Conservation (phyloP, 176 grass and related monocot genomes). For the Tuctoria greenei region DNA sequence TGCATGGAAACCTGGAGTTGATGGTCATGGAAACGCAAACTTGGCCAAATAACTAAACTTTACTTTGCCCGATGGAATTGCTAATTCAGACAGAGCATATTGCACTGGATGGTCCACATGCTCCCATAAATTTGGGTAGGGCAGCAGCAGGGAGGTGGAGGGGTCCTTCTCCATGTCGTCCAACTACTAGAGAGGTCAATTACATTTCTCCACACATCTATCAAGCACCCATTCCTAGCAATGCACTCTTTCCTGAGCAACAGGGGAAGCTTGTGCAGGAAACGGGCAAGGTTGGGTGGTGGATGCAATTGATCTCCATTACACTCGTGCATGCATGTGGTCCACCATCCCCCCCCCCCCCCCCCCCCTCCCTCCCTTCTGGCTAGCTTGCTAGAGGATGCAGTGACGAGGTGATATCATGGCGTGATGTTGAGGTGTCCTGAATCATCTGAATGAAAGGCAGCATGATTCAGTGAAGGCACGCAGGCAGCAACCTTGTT, state of each 20-base stretch:
- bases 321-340: slow-evolving; percentile 22
- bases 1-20: not conserved
- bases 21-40: too few relatives aligned
- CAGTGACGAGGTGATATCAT: slow-evolving; percentile 27
- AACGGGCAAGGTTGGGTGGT: slow-evolving; percentile 35
- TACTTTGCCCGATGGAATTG: slow-evolving; percentile 1
- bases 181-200: slow-evolving; percentile 25
- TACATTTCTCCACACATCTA: slow-evolving; percentile 32
- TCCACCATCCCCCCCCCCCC: not conserved
- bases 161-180: slow-evolving; percentile 16
- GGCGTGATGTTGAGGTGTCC: not conserved
- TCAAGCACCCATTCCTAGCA: slow-evolving; percentile 35
- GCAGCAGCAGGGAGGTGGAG: not conserved
- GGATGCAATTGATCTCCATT: slow-evolving; percentile 36
- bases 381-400: not conserved
- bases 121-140: slow-evolving; percentile 28
- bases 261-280: slow-evolving; percentile 13
- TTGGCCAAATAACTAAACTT: not conserved
- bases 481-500: not conserved
- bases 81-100: slow-evolving; percentile 13
- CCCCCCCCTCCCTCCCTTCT: too few relatives aligned
- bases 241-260: slow-evolving; percentile 27
- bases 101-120: slow-evolving; percentile 34
- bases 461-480: not conserved
- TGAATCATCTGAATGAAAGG: slow-evolving; percentile 34